These are phyloP conservation scores for Cokeromyces recurvatus DNA, from an alignment of 371 early-diverging fungal genomes.

Conservation along the genomic window DNA sequence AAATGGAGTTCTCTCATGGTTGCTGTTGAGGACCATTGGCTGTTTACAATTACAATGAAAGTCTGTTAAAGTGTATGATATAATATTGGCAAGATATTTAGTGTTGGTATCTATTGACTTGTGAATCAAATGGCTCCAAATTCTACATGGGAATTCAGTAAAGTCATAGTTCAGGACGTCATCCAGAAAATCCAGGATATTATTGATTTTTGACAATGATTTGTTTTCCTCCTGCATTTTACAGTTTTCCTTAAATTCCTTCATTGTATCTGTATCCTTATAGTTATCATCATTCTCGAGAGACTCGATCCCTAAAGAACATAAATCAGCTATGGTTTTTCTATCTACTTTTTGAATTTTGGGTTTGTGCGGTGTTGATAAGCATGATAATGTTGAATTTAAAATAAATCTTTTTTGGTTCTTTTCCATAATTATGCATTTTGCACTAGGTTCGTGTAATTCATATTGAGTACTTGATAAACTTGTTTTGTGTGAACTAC, in stretches of 20 bases:
- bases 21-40: constrained; percentile 4
- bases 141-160: constrained; percentile 1
- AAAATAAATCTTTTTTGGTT: no score
- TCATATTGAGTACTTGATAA: no score
- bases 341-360: no score
- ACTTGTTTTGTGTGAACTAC: no score
- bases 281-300: no score
- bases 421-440: no score
- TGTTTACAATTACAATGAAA: constrained; percentile 17
- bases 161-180: constrained; percentile 3
- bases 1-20: constrained; percentile 23
- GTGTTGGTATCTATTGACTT: not conserved
- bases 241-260: constrained; percentile 1
- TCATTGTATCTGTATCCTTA: no score
- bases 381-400: no score
- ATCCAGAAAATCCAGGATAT: not conserved
- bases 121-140: constrained; percentile 5
- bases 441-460: no score
- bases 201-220: constrained; percentile 3
- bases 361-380: no score
- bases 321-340: no score
- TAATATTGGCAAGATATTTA: constrained; percentile 7
- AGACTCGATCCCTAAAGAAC: no score
- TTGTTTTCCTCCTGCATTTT: constrained; percentile 1
- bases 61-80: constrained; percentile 10